These are phyloP conservation scores for Penstemon eatonii DNA, from an alignment of 257 asterid species.

Conservation along the genomic window DNA sequence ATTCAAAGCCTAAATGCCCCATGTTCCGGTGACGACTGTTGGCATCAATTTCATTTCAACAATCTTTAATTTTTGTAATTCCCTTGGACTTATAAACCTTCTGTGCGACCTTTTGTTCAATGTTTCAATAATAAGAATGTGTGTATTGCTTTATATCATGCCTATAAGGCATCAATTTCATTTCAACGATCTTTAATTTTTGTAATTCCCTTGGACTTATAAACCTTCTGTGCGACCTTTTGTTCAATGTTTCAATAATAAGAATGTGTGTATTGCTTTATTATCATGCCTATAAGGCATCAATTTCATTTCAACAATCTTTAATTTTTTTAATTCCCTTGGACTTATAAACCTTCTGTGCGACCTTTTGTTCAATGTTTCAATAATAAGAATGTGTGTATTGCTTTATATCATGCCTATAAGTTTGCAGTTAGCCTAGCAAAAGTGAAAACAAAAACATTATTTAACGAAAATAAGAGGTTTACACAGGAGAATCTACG, in stretches of 20 bases:
- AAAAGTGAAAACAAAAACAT: background rate
- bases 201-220: too few species aligned
- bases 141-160: too few species aligned
- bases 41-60: background rate
- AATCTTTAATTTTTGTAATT: background rate
- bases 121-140: too few species aligned
- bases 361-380: background rate
- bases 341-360: background rate
- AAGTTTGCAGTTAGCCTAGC: too few species aligned
- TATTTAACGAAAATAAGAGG: too few species aligned
- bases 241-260: too few species aligned
- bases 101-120: slow-evolving; percentile 3
- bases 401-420: background rate
- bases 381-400: background rate
- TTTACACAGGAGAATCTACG: background rate
- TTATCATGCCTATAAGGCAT: too few species aligned
- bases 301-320: background rate
- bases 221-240: too few species aligned
- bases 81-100: background rate
- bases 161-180: too few species aligned
- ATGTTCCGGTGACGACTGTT: background rate
- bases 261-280: background rate
- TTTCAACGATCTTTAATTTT: too few species aligned
- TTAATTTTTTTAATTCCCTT: background rate
- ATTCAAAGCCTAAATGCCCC: slow-evolving; percentile 29